Percentiles rank a stretch among this genome's conserved stretches.
Conservation (phyloP, 1,284 basidiomycete genomes). For the Ceratobasidium sp. region DNA sequence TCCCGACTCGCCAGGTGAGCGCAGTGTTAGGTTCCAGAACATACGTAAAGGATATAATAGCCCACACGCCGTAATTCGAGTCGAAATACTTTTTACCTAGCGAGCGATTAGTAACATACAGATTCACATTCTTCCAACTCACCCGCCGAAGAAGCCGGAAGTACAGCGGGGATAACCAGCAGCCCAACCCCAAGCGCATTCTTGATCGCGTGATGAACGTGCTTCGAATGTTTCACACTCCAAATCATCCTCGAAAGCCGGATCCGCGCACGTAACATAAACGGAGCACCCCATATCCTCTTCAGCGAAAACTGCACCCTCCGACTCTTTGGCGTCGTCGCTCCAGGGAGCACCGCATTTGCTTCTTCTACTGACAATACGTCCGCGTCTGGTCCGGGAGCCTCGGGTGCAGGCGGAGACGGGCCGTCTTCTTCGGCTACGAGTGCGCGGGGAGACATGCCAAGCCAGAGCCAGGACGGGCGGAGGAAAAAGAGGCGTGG, state of each 20-base stretch:
- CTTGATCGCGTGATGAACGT: constrained; percentile 31
- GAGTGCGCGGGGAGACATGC: constrained; percentile 56
- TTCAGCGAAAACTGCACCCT: not conserved
- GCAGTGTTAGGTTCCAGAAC: constrained; percentile 39
- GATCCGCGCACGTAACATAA: constrained; percentile 7
- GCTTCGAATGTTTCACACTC: constrained; percentile 34
- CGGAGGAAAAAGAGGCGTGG: constrained; percentile 61
- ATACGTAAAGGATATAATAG: constrained; percentile 38
- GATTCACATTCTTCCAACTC: not conserved
- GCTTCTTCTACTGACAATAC: constrained; percentile 14
- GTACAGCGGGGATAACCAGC: constrained; percentile 31
- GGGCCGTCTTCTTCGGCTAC: constrained; percentile 27
- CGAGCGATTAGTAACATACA: not conserved
- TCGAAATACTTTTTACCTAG: constrained; percentile 27
- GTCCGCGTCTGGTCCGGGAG: constrained; percentile 12
- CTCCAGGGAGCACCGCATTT: not conserved
- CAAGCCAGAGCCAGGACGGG: constrained; percentile 62
- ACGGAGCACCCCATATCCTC: not conserved
- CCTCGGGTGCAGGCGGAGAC: not conserved
- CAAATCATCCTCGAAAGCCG: constrained; percentile 21
- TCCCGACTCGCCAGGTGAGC: constrained; percentile 33
- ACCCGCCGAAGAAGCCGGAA: constrained; percentile 19
- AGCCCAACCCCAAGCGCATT: constrained; percentile 32
- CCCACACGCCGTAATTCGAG: constrained; percentile 25
- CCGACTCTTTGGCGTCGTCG: not conserved